Conservation (phyloP, 2,329 filamentous ascomycete species). For the Coccinonectria pachysandricola region DNA sequence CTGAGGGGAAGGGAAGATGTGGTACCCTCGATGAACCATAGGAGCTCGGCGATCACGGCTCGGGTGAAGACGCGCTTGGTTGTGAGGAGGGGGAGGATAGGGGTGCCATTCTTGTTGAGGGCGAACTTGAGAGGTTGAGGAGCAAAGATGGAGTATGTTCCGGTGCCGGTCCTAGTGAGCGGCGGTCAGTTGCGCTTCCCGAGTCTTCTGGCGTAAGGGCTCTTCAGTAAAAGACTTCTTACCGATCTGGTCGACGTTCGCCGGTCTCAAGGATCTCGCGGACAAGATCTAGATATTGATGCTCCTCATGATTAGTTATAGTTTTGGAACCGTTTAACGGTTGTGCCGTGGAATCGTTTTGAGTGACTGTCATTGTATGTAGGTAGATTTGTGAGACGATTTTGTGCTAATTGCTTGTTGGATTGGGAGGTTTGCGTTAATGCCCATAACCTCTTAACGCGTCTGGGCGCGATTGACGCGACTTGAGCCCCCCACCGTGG, state of each 20-base stretch:
- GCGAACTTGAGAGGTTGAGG: constrained; percentile 79
- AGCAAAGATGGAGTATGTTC: constrained; percentile 82
- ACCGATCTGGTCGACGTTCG: constrained; percentile 84
- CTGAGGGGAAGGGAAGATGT: constrained; percentile 72
- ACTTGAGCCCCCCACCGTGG: too few species aligned
- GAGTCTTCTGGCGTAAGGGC: neutral
- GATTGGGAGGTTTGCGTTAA: too few species aligned
- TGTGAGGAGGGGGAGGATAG: constrained; percentile 83
- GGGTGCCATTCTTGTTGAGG: constrained; percentile 52
- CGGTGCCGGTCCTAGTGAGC: constrained; percentile 73
- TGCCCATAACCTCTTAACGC: too few species aligned
- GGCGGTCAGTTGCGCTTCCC: neutral
- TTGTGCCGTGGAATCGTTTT: too few species aligned
- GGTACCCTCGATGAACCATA: constrained; percentile 86
- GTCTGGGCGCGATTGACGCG: too few species aligned
- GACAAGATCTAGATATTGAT: constrained; percentile 88
- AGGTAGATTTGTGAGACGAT: too few species aligned
- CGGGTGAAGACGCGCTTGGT: constrained; percentile 94
- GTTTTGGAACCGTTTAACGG: too few species aligned
- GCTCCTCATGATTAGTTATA: constrained; percentile 59
- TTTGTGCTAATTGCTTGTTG: too few species aligned
- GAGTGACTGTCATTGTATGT: too few species aligned
- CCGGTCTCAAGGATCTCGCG: constrained; percentile 71
- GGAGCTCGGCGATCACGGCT: constrained; percentile 81
- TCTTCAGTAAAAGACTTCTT: constrained; percentile 11